Evolutionary conservation across 1,139 yeast genomes (phyloP), one percentile per base, ranked within the genome.

Genomic region (Nadsonia commutata): DNA sequence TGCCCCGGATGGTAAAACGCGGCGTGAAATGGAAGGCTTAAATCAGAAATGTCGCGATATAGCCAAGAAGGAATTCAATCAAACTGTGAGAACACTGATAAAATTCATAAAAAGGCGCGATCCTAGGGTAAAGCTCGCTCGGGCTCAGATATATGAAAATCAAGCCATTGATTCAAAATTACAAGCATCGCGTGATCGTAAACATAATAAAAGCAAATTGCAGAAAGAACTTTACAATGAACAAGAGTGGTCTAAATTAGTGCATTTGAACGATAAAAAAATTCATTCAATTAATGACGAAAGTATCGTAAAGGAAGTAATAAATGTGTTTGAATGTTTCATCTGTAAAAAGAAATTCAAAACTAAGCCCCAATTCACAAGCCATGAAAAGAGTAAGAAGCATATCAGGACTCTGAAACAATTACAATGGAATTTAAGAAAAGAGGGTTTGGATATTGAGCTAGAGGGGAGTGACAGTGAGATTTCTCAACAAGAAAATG

Each of bases 1-100:
- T 31, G 93, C 90, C 0, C 85, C 88, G 17, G 98, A 90, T 62
- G 69, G 98, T 53, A 68, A 94, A 48, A 83, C 95, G 0, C 70
- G 94, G 51, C 68, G 97, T 50, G 76, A 85, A 39, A 84, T 90
- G 80, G 95, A 88, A 57, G 80, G 78, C 52, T 88, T 86, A 52
- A 90, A 90, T 60, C 88, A 84, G 56, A 84, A 82, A 60, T 64
- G 76, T 1, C 68, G 97, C 51, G 95, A 83, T 49, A 64, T 68
- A 2, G 94, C 94, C 0, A 71, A 78, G 50, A 79, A 78, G 52
- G 95, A 86, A 53, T 90, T 78, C 56, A 88, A 84, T 56, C 94
- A 85, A 48, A 72, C 88, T 0, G 82, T 90, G 1, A 70, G 88
- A 46, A 72, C 73, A 48, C 79, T 77, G 56, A 90, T 84, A 1